Percentiles rank a stretch among this genome's conserved stretches.
Conservation (phyloP, 2,329 filamentous ascomycete species). For the Aspergillus persii region DNA sequence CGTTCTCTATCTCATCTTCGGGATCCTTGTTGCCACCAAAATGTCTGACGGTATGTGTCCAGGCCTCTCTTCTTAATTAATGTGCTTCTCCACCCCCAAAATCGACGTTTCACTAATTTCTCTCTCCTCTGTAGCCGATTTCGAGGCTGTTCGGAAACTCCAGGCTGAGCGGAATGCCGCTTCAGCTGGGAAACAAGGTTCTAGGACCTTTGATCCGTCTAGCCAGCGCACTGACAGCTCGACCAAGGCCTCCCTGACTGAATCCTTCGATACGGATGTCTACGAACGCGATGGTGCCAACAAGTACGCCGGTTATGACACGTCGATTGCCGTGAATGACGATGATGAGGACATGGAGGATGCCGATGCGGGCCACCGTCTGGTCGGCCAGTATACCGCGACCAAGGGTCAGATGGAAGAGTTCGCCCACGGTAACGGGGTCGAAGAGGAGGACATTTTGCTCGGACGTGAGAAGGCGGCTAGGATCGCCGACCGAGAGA, state of each 20-base stretch:
- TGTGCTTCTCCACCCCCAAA: background rate
- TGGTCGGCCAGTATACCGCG: conserved; percentile 95
- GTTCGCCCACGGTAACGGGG: conserved; percentile 78
- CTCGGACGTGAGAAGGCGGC: conserved; percentile 83
- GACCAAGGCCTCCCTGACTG: conserved; percentile 87
- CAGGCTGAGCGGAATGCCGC: conserved; percentile 89
- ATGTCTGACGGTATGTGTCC: conserved; percentile 48
- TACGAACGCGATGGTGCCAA: conserved; percentile 77
- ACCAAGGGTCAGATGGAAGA: conserved; percentile 90
- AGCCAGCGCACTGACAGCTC: conserved; percentile 79
- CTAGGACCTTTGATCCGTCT: conserved; percentile 72
- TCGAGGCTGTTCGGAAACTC: conserved; percentile 81
- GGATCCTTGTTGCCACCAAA: conserved; percentile 23
- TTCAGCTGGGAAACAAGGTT: conserved; percentile 74
- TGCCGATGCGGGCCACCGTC: conserved; percentile 68
- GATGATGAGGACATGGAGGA: conserved; percentile 78
- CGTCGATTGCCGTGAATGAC: conserved; percentile 76
- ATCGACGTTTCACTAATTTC: conserved; percentile 21
- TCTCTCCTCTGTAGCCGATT: conserved; percentile 59
- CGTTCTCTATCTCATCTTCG: conserved; percentile 25
- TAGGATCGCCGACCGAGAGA: conserved; percentile 88
- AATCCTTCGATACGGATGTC: conserved; percentile 78
- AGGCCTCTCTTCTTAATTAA: conserved; percentile 8
- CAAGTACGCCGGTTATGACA: conserved; percentile 86
- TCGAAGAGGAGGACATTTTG: conserved; percentile 89